These are phyloP conservation scores for Erigeron philadelphicus DNA, from an alignment of 140 eudicot genomes.

Conservation along the genomic window DNA sequence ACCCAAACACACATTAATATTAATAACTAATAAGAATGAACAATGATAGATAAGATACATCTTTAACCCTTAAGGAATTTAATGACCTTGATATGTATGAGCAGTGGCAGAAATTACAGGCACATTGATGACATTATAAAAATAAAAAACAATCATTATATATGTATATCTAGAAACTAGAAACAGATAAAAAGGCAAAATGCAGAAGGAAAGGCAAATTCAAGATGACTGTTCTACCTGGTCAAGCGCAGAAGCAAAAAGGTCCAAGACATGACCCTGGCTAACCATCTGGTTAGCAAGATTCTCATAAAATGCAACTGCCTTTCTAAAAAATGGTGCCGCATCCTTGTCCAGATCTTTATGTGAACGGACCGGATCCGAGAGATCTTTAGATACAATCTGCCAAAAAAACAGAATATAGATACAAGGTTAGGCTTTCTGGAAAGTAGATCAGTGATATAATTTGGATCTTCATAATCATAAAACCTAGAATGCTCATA, in stretches of 20 bases:
- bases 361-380: conserved; percentile 23
- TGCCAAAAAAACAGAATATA: background rate
- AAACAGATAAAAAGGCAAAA: background rate
- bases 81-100: background rate
- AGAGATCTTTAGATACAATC: conserved; percentile 23
- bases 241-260: conserved; percentile 24
- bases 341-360: conserved; percentile 24
- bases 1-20: background rate
- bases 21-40: background rate
- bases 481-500: background rate
- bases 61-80: background rate
- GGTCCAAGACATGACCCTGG: conserved; percentile 24
- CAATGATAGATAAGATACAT: background rate
- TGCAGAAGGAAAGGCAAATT: background rate
- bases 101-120: background rate
- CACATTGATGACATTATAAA: background rate
- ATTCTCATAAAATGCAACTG: conserved; percentile 11
- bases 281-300: conserved; percentile 21
- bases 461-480: background rate
- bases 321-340: conserved; percentile 16
- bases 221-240: conserved; percentile 3
- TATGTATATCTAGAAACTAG: background rate
- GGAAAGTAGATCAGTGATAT: background rate
- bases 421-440: background rate
- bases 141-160: background rate